Evolutionary conservation across 345 rosid genomes (phyloP), one percentile per base, ranked within the genome.

Genomic region (Populus tremula): DNA sequence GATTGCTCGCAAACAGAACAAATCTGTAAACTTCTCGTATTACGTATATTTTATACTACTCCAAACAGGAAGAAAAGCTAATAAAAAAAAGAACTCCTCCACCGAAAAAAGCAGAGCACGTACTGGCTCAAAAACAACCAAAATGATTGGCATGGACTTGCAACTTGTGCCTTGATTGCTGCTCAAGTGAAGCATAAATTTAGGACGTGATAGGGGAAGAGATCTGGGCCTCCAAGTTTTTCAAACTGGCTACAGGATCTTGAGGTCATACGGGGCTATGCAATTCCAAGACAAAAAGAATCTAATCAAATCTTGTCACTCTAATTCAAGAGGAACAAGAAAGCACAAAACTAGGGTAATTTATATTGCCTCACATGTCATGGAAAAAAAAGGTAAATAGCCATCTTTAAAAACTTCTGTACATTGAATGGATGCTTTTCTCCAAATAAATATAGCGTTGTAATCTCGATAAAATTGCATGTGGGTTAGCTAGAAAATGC

Each of bases 291-390:
- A 75, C 81, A 47, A n/a, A 25, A 21, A 33, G 73, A 81, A 80
- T 76, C 81, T 53, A 62, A 74, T 71, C 71, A 67, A 56, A 74
- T 82, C 82, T 61, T 59, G 27, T 39, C 70, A 67, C 59, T 66
- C 49, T 53, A 36, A 11, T 14, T 20, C 68, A 68, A 18, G 41
- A 8, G 73, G 69, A 68, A 23, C 73, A 38, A 8, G 0, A 47
- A 47, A 64, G 23, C 53, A 20, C 39, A 2, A 17, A 36, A 54
- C 20, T 1, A 38, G 41, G 36, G 36, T 33, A 33, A 33, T 33
- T 33, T 4, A 33, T 33, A 33, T 4, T 4, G 36, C 36, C 36
- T 0, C 4, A 33, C 36, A 33, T 33, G 36, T 33, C 36, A 4
- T 5, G 36, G 36, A 33, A 33, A 33, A 33, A 33, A 33, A 33